Conservation (phyloP, 345 rosid genomes). For the Clausena lansium region DNA sequence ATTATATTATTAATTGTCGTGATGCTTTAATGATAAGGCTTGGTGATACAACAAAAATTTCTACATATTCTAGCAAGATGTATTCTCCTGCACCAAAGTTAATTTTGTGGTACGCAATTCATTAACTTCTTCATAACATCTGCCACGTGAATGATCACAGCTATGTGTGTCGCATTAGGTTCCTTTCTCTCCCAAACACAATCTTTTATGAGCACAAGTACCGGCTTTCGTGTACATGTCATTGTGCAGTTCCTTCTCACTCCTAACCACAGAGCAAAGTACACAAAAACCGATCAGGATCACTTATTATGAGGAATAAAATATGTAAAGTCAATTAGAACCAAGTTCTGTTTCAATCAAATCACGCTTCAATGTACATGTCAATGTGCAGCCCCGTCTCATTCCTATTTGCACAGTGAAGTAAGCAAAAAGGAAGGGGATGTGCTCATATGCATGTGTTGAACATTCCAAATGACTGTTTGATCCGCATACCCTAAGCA, state of each 20-base stretch:
- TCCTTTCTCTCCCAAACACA: neutral
- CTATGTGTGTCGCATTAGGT: neutral
- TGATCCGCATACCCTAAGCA: neutral
- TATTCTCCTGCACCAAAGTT: neutral
- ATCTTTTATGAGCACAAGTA: neutral
- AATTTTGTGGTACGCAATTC: neutral
- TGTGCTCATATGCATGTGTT: neutral
- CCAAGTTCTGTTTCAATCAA: neutral
- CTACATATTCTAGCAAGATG: neutral
- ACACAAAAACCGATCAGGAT: neutral
- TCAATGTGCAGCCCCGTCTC: neutral
- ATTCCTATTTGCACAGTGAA: neutral
- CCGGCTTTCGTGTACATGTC: neutral
- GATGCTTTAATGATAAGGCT: neutral
- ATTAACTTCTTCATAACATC: neutral
- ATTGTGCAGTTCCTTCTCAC: neutral
- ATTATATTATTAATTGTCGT: neutral
- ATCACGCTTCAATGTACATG: neutral
- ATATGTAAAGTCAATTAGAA: neutral
- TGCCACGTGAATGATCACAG: neutral
- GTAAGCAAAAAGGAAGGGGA: neutral
- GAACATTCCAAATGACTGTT: neutral
- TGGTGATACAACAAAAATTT: slow-evolving; percentile 5
- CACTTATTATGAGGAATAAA: neutral
- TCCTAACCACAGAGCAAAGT: neutral